Conservation (phyloP, 2,329 filamentous ascomycete species). For the Ceratocystis eucalypticola region DNA sequence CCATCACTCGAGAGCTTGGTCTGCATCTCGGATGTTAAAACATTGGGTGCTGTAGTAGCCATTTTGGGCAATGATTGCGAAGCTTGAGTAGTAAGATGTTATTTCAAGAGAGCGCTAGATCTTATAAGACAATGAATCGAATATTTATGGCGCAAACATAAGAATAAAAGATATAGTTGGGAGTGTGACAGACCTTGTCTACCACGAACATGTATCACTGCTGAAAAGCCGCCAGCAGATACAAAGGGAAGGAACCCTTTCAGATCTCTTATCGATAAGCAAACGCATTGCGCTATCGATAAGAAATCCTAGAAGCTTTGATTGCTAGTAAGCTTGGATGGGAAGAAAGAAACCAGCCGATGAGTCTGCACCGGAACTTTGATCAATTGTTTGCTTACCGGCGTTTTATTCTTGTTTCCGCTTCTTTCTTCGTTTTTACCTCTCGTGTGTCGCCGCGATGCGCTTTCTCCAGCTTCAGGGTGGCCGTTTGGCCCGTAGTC, state of each 20-base stretch:
- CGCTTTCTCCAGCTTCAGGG: background rate
- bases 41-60: slow-evolving; percentile 16
- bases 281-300: slow-evolving; percentile 7
- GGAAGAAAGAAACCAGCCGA: background rate
- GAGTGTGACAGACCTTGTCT: too few relatives aligned
- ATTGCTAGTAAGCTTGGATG: background rate
- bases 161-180: background rate
- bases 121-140: too few relatives aligned
- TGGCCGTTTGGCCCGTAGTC: background rate
- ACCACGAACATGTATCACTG: background rate
- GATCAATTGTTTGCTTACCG: background rate
- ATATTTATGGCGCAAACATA: background rate
- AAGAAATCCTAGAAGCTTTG: background rate
- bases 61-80: background rate
- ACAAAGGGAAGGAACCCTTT: background rate
- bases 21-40: slow-evolving; percentile 18
- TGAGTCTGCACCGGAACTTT: background rate
- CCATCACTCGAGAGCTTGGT: slow-evolving; percentile 19
- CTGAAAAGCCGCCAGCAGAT: background rate
- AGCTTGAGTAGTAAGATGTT: background rate
- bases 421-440: background rate
- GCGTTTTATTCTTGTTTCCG: background rate
- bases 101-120: too few relatives aligned
- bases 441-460: background rate
- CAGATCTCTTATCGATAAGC: slow-evolving; percentile 8